A percentile compares a stretch with the other conserved stretches of the same genome.
Conservation (phyloP, 169 alveolate species). For the Plasmodium inui region DNA sequence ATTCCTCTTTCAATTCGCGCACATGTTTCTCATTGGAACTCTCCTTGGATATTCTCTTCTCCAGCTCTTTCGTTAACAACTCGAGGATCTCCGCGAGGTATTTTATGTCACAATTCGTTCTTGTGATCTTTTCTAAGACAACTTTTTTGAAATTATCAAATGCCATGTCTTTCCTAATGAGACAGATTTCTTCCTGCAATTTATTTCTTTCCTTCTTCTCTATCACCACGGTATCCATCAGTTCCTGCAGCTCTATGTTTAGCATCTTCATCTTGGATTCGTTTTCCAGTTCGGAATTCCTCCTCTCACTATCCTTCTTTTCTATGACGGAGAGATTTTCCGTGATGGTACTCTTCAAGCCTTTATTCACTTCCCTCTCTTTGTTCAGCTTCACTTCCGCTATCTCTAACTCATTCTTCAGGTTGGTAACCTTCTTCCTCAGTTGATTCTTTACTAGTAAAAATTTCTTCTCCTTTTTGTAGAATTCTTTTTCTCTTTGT, state of each 20-base stretch:
- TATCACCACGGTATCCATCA: background rate
- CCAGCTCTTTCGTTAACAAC: slow-evolving; percentile 42
- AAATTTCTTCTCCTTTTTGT: slow-evolving; percentile 45
- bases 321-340: slow-evolving; percentile 5
- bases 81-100: slow-evolving; percentile 44
- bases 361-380: slow-evolving; percentile 38
- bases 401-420: slow-evolving; percentile 30
- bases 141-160: slow-evolving; percentile 54
- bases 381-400: background rate
- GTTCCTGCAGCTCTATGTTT: slow-evolving; percentile 1
- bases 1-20: slow-evolving; percentile 18
- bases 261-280: slow-evolving; percentile 10
- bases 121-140: slow-evolving; percentile 15
- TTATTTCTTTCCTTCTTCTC: slow-evolving; percentile 35
- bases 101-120: slow-evolving; percentile 52
- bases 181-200: slow-evolving; percentile 14
- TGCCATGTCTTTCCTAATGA: slow-evolving; percentile 14
- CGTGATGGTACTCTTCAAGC: background rate
- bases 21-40: background rate
- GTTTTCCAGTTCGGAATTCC: background rate
- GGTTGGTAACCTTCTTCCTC: slow-evolving; percentile 9
- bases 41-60: slow-evolving; percentile 31
- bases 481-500: slow-evolving; percentile 56
- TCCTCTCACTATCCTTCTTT: slow-evolving; percentile 19
- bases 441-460: slow-evolving; percentile 21